phyloP scores from a whole-genome alignment of 2,329 filamentous ascomycete species.

The Fusarium sp. region DNA sequence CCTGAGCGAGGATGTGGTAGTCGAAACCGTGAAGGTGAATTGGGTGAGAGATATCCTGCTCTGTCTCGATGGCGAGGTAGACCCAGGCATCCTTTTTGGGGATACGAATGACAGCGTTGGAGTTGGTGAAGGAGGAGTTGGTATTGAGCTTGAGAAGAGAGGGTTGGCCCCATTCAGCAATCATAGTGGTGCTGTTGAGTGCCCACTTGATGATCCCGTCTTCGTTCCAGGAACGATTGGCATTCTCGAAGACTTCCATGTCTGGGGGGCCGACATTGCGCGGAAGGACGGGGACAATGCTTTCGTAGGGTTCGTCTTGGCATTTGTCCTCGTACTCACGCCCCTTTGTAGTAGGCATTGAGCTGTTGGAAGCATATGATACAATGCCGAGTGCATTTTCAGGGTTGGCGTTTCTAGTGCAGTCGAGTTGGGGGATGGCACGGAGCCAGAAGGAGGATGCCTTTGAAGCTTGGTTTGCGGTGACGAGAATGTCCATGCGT shows the following conservation, averaged over 20 bases:
- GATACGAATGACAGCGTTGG: conserved; percentile 52
- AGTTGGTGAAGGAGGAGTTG: conserved; percentile 40
- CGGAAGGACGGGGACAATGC: conserved; percentile 55
- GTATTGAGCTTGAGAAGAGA: conserved; percentile 48
- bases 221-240: conserved; percentile 47
- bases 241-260: conserved; percentile 51
- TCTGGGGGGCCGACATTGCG: conserved; percentile 52
- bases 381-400: conserved; percentile 66
- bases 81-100: conserved; percentile 50
- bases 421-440: conserved; percentile 60
- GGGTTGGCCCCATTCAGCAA: conserved; percentile 52
- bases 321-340: conserved; percentile 48
- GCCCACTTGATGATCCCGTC: conserved; percentile 62
- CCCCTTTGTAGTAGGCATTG: conserved; percentile 35
- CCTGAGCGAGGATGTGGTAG: conserved; percentile 51
- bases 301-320: conserved; percentile 54
- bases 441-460: conserved; percentile 66
- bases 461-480: conserved; percentile 55
- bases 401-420: conserved; percentile 58
- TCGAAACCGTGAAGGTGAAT: conserved; percentile 59
- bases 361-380: conserved; percentile 54
- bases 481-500: conserved; percentile 64
- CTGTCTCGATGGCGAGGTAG: conserved; percentile 51
- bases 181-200: conserved; percentile 56
- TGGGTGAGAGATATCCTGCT: conserved; percentile 51